Evolutionary conservation across 1,139 yeast species (phyloP), one percentile per base, ranked within the genome.

Genomic region (Pichia sp.): DNA sequence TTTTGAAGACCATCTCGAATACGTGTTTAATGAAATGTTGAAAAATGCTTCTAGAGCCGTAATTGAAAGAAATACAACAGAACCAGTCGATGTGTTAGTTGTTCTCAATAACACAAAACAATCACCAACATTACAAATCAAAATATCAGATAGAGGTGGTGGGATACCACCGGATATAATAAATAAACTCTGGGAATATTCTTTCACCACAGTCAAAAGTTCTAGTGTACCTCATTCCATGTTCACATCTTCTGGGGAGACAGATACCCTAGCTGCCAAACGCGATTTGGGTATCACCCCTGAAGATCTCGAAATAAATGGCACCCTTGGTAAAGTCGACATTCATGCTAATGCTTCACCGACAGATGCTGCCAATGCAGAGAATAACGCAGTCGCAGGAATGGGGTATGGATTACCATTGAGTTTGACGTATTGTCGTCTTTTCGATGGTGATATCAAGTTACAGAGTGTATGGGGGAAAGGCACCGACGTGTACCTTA

Each of bases 401-500:
- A 81, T 91, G 84, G 98, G 98, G 1, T 88, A 86, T 54, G 98
- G 98, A 0, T 60, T 88, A 36, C 97, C 97, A 1, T 63, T 88
- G 42, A 84, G 91, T 62, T 73, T 74, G 51, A 80, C 83, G 0
- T 80, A 80, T 50, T 74, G 79, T 25, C 80, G 74, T 52, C 68
- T 77, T 51, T 78, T 79, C 53, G 78, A 77, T 27, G 97, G 97
- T 1, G 74, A 70, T 58, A 69, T 88, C 44, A 78, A 80, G 27
- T 66, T 88, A 26, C 94, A 87, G 55, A 77, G 83, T 22, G 76
- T 86, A 45, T 72, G 74, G 58, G 95, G 96, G 1, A 76, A 85
- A 76, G 98, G 98, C 8, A 77, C 85, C 0, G 84, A 77, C 47
- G 82, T 74, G n/a, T 77, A 78, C 47, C 60, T 77, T 20, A 72